Conservation (phyloP, 225 moss, liverwort and hornwort species). For the Pseudisothecium myosuroides region DNA sequence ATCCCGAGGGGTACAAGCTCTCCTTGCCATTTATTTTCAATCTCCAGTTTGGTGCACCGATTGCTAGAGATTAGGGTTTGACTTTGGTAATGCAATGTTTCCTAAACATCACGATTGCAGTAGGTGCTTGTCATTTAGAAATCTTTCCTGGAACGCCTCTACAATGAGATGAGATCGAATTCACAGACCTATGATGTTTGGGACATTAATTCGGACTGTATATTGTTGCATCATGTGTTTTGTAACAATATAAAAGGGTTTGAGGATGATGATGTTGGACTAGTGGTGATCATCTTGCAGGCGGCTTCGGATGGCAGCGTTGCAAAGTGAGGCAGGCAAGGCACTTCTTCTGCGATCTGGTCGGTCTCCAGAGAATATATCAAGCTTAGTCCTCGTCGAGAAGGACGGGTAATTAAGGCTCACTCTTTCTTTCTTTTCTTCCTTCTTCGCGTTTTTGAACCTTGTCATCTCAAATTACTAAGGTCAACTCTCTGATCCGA, state of each 20-base stretch:
- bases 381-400: conserved; percentile 65
- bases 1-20: conserved; percentile 43
- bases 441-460: background rate
- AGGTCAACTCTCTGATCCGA: background rate
- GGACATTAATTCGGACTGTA: background rate
- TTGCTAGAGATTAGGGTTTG: background rate
- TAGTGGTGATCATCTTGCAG: conserved; percentile 10
- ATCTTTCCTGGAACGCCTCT: background rate
- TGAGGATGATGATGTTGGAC: background rate
- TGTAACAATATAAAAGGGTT: background rate
- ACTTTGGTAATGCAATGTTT: background rate
- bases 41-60: background rate
- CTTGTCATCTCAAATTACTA: background rate
- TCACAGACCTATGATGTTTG: background rate
- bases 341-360: conserved; percentile 67
- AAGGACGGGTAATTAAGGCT: conserved; percentile 32
- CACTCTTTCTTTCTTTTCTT: background rate
- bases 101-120: background rate
- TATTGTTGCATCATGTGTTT: background rate
- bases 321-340: conserved; percentile 85
- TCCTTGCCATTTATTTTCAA: background rate
- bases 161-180: background rate
- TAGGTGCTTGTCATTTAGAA: background rate
- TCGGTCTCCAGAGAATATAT: conserved; percentile 37
- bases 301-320: conserved; percentile 65